phyloP scores from a whole-genome alignment of 352 stramenopile genomes.

The Globisporangium takayamanum region DNA sequence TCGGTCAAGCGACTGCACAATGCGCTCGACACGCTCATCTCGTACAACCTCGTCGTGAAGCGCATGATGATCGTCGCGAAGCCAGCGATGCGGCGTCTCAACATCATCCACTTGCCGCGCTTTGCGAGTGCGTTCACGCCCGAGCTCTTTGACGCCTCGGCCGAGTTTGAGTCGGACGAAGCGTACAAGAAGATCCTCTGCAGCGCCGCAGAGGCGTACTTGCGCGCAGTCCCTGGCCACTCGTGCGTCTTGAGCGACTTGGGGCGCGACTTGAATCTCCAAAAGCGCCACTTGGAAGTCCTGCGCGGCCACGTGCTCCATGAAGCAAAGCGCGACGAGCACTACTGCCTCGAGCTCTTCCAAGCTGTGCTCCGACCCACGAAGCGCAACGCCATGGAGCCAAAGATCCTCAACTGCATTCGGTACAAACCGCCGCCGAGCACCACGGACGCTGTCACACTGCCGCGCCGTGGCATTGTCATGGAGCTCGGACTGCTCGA shows the following conservation, averaged over 20 bases:
- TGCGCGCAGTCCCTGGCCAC: constrained; percentile 46
- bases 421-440: constrained; percentile 39
- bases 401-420: constrained; percentile 79
- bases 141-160: constrained; percentile 60
- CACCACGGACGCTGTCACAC: not conserved
- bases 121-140: constrained; percentile 56
- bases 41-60: constrained; percentile 74
- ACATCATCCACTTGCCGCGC: constrained; percentile 74
- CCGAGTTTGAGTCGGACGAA: constrained; percentile 82
- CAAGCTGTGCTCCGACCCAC: constrained; percentile 64
- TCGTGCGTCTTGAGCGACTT: constrained; percentile 70
- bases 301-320: constrained; percentile 61
- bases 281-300: constrained; percentile 67
- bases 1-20: constrained; percentile 76
- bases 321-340: constrained; percentile 54
- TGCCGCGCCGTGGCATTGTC: constrained; percentile 31
- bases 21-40: constrained; percentile 70
- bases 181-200: constrained; percentile 60
- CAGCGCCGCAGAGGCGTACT: constrained; percentile 46
- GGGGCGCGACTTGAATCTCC: constrained; percentile 52
- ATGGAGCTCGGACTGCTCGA: constrained; percentile 58
- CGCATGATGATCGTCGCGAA: constrained; percentile 71
- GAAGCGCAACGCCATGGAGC: constrained; percentile 40
- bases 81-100: constrained; percentile 56
- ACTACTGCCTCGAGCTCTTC: constrained; percentile 62